These are phyloP conservation scores for Leishmania amazonensis DNA, from an alignment of 208 protist species.

Conservation along the genomic window DNA sequence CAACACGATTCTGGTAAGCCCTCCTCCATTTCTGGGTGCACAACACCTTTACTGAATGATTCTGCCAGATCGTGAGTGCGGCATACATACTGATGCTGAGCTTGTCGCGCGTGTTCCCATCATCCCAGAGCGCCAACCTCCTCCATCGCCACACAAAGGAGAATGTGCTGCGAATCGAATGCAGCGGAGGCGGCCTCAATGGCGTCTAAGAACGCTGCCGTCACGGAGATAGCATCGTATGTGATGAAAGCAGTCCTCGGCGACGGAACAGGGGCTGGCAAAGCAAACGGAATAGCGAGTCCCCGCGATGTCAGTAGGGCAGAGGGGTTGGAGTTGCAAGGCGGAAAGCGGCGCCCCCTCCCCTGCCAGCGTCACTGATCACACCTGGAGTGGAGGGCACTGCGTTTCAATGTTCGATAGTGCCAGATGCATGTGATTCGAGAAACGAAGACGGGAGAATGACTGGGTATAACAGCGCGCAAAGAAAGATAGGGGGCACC, in stretches of 20 bases:
- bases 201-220: constrained; percentile 4
- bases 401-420: neutral
- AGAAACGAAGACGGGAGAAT: no score
- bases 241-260: neutral
- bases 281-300: neutral
- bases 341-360: neutral
- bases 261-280: neutral
- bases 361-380: neutral
- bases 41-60: neutral
- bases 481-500: neutral
- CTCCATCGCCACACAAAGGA: neutral
- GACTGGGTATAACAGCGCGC: neutral
- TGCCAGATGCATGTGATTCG: neutral
- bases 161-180: neutral
- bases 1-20: neutral
- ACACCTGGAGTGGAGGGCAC: neutral
- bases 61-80: neutral
- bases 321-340: neutral
- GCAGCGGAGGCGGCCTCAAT: neutral
- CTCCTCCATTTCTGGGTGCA: neutral
- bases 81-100: neutral
- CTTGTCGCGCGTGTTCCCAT: neutral
- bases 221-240: neutral
- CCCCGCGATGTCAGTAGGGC: neutral
- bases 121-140: constrained; percentile 12